Base-by-base conservation (phyloP, 495 filamentous ascomycete species). In the Aspergillus ostianus region DNA sequence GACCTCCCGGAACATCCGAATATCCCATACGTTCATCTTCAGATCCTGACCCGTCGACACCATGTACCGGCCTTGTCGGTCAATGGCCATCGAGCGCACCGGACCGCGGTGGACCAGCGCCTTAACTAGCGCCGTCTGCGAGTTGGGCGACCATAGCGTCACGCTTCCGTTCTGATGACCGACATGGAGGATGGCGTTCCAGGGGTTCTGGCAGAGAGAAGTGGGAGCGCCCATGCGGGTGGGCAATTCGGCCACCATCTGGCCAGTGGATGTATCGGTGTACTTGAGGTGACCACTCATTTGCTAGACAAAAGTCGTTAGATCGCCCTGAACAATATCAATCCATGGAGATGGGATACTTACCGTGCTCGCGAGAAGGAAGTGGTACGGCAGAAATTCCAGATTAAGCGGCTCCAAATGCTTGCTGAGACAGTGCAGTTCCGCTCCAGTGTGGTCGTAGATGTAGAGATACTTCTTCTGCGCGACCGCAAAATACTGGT, bases 401-500 rank as follows among this genome's bases (percentile, higher is more conserved):
- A 98, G 89, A 76, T 92, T 86, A 10, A 88, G 89, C n/a, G 95
- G 90, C 74, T 98, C 94, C 61, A 93, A 81, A 66, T 95, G 92
- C 68, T 92, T 90, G 73, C 83, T 84, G 59, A 98, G 77, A 69
- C 90, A 92, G 73, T 98, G 95, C 20, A 98, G 70, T 73, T 98
- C 94, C 17, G 95, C 88, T 59, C 94, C 94, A 27, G 86, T 80
- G 41, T 85, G 77, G 65, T 97, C 94, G 77, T 98, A 98, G 60
- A 98, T 98, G 77, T 91, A 92, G 60, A 92, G 89, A 61, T 93
- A 88, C 74, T 95, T 96, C 83, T 98, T 98, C 74, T 98, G 94
- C 27, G 94, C 91, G n/a, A 96, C 92, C 4, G 95, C 94, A 74
- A 98, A 96, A 73, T 83, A 92, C 64, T 97, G 92, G 70, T 96